Evolutionary conservation across 2,329 filamentous ascomycete genomes (phyloP).

Genomic region (Xylaria arbuscula): DNA sequence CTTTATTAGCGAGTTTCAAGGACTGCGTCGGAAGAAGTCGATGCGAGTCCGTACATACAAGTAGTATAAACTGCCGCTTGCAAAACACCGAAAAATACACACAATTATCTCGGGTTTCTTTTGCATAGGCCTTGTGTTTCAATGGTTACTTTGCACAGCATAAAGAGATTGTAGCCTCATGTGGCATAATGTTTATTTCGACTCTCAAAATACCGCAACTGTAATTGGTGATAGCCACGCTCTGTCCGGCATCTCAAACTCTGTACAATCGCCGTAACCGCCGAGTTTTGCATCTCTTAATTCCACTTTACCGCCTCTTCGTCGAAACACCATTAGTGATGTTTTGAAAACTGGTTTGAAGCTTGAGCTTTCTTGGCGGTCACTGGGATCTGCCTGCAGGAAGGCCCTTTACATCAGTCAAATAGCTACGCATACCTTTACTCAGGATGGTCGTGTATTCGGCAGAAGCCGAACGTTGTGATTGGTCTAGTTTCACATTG

Average conservation of each 20-base stretch:
- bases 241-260: neutral
- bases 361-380: constrained; percentile 10
- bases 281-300: neutral
- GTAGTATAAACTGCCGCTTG: neutral
- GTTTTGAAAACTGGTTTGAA: constrained; percentile 1
- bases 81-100: neutral
- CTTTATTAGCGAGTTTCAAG: constrained; percentile 65
- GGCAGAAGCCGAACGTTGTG: neutral
- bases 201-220: neutral
- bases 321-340: neutral
- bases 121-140: neutral
- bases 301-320: constrained; percentile 4
- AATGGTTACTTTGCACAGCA: neutral
- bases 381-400: neutral
- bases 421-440: neutral
- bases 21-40: constrained; percentile 40
- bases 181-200: neutral
- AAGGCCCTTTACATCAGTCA: neutral
- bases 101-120: neutral
- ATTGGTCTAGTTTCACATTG: neutral
- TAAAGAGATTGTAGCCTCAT: neutral
- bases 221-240: neutral
- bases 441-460: neutral
- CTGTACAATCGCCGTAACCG: neutral
- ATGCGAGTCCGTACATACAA: neutral